phyloP scores from a whole-genome alignment of 805 yeast species.

The Wickerhamia fluorescens region DNA sequence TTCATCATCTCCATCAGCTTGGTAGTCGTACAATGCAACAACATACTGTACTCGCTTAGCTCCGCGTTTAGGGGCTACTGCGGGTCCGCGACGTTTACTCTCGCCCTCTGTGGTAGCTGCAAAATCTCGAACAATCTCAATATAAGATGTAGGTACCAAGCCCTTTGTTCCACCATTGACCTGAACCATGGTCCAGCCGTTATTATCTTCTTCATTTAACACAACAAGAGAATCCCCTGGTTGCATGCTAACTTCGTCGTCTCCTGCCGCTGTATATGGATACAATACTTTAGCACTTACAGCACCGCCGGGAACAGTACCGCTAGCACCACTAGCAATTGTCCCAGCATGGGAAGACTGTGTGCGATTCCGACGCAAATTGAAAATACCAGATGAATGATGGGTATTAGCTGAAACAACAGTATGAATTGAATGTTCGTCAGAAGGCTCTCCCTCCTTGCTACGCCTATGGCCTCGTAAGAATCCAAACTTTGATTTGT shows the following conservation, averaged over 20 bases:
- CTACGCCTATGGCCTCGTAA: constrained; percentile 25
- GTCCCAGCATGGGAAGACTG: constrained; percentile 9
- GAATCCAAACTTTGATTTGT: constrained; percentile 55
- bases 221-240: constrained; percentile 59
- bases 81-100: constrained; percentile 55
- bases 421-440: constrained; percentile 28
- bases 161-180: constrained; percentile 48
- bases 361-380: constrained; percentile 25
- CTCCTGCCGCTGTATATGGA: constrained; percentile 59
- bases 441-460: constrained; percentile 9
- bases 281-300: constrained; percentile 49
- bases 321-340: constrained; percentile 11
- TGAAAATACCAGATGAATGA: constrained; percentile 31
- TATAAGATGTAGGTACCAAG: constrained; percentile 77
- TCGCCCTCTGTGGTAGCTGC: constrained; percentile 4
- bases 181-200: constrained; percentile 79
- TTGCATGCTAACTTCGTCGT: constrained; percentile 61
- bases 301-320: constrained; percentile 5
- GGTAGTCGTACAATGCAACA: constrained; percentile 69
- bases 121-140: constrained; percentile 34
- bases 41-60: constrained; percentile 58
- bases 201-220: constrained; percentile 70
- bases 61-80: constrained; percentile 73
- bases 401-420: constrained; percentile 24
- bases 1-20: constrained; percentile 77